Evolutionary conservation across 1,139 yeast species (phyloP).

Genomic region (Zygosaccharomyces pseudobailii): DNA sequence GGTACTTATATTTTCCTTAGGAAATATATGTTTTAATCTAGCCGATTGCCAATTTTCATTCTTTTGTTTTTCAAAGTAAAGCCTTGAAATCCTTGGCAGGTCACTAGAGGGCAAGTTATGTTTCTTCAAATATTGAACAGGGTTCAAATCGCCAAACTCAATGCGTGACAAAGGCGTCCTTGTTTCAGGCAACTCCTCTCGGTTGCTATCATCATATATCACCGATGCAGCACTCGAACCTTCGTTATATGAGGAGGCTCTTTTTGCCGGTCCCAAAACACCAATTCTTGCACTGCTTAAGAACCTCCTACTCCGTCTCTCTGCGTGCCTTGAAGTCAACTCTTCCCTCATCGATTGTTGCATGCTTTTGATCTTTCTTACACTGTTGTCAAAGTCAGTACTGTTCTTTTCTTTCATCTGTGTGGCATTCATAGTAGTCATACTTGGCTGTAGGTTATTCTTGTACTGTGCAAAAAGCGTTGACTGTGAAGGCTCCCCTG

Average conservation of each 20-base stretch:
- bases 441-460: slow-evolving; percentile 21
- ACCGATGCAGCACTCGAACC: not conserved
- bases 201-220: not conserved
- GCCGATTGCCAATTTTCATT: slow-evolving; percentile 31
- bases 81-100: slow-evolving; percentile 35
- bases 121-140: slow-evolving; percentile 37
- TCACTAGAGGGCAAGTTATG: slow-evolving; percentile 36
- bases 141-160: slow-evolving; percentile 37
- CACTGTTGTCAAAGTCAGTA: slow-evolving; percentile 13
- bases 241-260: slow-evolving; percentile 24
- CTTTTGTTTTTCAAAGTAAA: slow-evolving; percentile 37
- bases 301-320: slow-evolving; percentile 34
- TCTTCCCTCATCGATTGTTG: slow-evolving; percentile 30
- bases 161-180: slow-evolving; percentile 11
- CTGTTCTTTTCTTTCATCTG: slow-evolving; percentile 6
- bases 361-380: slow-evolving; percentile 20
- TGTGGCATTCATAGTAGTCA: slow-evolving; percentile 22
- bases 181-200: not conserved
- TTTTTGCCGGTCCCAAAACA: slow-evolving; percentile 38
- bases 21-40: slow-evolving; percentile 17
- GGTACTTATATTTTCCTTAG: slow-evolving; percentile 7
- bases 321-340: slow-evolving; percentile 28
- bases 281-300: slow-evolving; percentile 25
- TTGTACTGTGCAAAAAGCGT: slow-evolving; percentile 21
- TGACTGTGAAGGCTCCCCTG: slow-evolving; percentile 23